These are phyloP conservation scores for Trichoderma cornu-damae DNA, from an alignment of 2,329 filamentous ascomycete species.

Conservation along the genomic window DNA sequence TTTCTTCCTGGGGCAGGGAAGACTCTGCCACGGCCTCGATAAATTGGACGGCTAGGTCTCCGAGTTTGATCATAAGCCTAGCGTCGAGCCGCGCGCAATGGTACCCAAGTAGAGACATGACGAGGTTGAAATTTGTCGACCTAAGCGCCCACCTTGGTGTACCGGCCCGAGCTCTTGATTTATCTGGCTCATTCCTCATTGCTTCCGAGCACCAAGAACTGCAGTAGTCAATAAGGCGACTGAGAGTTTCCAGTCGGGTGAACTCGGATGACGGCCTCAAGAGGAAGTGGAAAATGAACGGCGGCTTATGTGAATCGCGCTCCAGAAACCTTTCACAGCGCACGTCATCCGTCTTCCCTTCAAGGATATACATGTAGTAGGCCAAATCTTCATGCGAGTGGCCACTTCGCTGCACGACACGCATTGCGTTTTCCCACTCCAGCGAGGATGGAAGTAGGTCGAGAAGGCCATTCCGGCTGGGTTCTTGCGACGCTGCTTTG, in stretches of 20 bases:
- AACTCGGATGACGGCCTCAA: constrained; percentile 27
- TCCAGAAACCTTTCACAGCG: constrained; percentile 32
- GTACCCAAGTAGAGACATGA: constrained; percentile 27
- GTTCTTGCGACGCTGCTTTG: constrained; percentile 21
- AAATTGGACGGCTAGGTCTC: constrained; percentile 27
- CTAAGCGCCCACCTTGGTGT: constrained; percentile 15
- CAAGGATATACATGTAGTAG: constrained; percentile 29
- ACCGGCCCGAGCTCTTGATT: not conserved
- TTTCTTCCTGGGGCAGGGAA: constrained; percentile 19
- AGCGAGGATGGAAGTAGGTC: constrained; percentile 25
- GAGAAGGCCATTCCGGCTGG: constrained; percentile 21
- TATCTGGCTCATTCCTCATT: not conserved
- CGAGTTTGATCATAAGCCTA: constrained; percentile 31
- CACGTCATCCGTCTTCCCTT: constrained; percentile 29
- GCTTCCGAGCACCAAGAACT: constrained; percentile 18
- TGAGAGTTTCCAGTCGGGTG: constrained; percentile 24
- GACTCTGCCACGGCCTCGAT: constrained; percentile 24
- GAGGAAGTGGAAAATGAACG: constrained; percentile 32
- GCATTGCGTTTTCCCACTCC: constrained; percentile 25
- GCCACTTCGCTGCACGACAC: constrained; percentile 21
- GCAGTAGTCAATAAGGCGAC: constrained; percentile 28
- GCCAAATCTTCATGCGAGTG: constrained; percentile 24
- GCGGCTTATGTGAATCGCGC: constrained; percentile 24
- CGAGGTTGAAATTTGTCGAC: constrained; percentile 24
- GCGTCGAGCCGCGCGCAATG: constrained; percentile 34